Evolutionary conservation across 2,329 filamentous ascomycete species (phyloP), one percentile per base, ranked within the genome.

Genomic region (Botrytis hyacinthi): DNA sequence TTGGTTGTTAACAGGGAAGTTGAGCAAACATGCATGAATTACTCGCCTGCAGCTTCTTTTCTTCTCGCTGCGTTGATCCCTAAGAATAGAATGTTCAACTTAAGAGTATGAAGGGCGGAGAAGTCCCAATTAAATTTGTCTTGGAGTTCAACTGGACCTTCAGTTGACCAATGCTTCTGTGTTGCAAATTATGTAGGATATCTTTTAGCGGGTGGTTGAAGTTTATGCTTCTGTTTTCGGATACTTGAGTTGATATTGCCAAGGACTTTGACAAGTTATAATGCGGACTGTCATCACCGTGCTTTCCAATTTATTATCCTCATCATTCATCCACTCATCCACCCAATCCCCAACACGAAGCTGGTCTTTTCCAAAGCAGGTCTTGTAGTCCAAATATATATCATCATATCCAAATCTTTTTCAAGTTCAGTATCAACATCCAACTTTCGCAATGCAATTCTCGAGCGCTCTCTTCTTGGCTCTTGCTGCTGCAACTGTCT

Each of bases 391-490:
- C 16, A 37, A 60, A 18, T 29, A 68, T 6, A 51, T n/a, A 48
- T 35, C 32, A 20, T 54, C 42, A n/a, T 32, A 51, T 44, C n/a
- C 42, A 35, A 10, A 32, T 44, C 18, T 22, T 42, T 37, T 37
- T 18, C 44, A 67, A 32, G n/a, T 66, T 40, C 72, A 70, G 61
- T 74, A 74, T 68, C 44, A 12, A 69, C n/a, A 74, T 66, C 46
- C 20, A 74, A 72, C 44, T 57, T 42, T 73, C 75, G 77, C 72
- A 18, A 80, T 80, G 78, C 78, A 80, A 76, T 78, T 75, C 74
- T 77, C 77, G 74, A 75, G 68, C 71, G 32, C 77, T 72, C 46
- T 80, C 63, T 57, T 78, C 73, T 73, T 76, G 32, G 74, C 76
- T 75, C 69, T 79, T 68, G 74, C 76, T 69, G 76, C 77, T 22